Evolutionary conservation across 495 filamentous ascomycete genomes (phyloP).

Genomic region (Neurospora sp.): DNA sequence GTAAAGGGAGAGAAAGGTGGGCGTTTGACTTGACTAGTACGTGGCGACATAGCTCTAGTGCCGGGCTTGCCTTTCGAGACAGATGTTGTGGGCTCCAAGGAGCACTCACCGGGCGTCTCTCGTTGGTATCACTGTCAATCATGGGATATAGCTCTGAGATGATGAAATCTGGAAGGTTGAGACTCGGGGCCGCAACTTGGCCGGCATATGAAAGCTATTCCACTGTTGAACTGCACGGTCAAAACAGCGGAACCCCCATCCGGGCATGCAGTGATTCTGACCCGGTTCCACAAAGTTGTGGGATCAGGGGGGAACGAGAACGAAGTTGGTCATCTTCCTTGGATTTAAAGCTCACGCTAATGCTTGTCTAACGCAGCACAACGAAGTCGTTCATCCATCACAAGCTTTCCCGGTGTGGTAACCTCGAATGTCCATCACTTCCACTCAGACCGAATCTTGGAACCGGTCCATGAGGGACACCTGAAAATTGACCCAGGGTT

Average conservation of each 20-base stretch:
- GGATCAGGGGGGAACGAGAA: neutral
- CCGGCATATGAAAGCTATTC: neutral
- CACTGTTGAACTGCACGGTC: neutral
- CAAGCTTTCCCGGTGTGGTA: neutral
- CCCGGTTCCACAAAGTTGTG: neutral
- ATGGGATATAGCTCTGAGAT: neutral
- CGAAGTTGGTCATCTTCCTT: neutral
- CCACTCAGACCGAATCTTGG: neutral
- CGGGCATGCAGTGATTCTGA: neutral
- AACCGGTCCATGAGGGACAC: neutral
- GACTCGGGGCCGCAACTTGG: neutral
- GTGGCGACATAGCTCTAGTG: neutral
- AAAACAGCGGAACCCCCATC: neutral
- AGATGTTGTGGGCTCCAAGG: neutral
- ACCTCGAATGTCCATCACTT: neutral
- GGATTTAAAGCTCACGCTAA: neutral
- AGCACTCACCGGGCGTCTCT: neutral
- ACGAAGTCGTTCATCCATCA: neutral
- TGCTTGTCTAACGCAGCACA: neutral
- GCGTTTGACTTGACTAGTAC: neutral
- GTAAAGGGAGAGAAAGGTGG: neutral
- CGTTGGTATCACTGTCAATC: neutral
- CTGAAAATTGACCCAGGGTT: neutral
- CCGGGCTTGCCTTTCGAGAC: neutral
- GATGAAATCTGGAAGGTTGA: neutral